phyloP scores from a whole-genome alignment of 352 stramenopile genomes.

The Globisporangium splendens region DNA sequence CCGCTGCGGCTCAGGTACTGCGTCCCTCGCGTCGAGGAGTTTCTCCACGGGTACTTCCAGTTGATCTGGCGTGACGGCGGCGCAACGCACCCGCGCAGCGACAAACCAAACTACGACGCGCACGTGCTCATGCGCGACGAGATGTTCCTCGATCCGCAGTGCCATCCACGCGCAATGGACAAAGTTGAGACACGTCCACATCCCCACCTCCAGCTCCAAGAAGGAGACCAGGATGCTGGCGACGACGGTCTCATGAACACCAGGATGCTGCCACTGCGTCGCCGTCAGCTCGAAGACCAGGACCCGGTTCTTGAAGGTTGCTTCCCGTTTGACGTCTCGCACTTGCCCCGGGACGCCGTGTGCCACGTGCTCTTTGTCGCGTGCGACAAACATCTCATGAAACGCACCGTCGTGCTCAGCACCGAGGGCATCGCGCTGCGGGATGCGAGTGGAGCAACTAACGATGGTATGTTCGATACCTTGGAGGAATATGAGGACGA shows the following conservation, averaged over 20 bases:
- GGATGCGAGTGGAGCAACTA: conserved; percentile 19
- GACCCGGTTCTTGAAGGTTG: conserved; percentile 28
- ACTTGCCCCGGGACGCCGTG: conserved; percentile 39
- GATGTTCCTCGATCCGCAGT: conserved; percentile 26
- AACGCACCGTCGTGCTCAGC: conserved; percentile 52
- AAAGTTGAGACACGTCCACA: background rate
- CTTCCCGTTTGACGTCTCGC: conserved; percentile 38
- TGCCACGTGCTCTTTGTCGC: conserved; percentile 60
- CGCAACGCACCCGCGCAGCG: conserved; percentile 35
- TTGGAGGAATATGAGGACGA: conserved; percentile 24
- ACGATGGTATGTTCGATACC: background rate
- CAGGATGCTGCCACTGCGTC: no score
- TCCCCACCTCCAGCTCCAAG: conserved; percentile 6
- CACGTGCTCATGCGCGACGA: conserved; percentile 42
- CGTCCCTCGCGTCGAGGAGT: conserved; percentile 32
- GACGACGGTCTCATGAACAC: no score
- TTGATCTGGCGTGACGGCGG: conserved; percentile 46
- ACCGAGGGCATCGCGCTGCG: conserved; percentile 45
- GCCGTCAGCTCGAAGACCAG: conserved; percentile 21
- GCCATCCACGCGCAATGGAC: background rate
- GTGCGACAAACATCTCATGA: conserved; percentile 52
- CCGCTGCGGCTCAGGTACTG: conserved; percentile 44
- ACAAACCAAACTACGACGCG: conserved; percentile 49
- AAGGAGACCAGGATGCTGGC: conserved; percentile 9
- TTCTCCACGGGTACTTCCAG: conserved; percentile 64